These are phyloP conservation scores for Leucaena leucocephala DNA, from an alignment of 306 rosid species.

Conservation along the genomic window DNA sequence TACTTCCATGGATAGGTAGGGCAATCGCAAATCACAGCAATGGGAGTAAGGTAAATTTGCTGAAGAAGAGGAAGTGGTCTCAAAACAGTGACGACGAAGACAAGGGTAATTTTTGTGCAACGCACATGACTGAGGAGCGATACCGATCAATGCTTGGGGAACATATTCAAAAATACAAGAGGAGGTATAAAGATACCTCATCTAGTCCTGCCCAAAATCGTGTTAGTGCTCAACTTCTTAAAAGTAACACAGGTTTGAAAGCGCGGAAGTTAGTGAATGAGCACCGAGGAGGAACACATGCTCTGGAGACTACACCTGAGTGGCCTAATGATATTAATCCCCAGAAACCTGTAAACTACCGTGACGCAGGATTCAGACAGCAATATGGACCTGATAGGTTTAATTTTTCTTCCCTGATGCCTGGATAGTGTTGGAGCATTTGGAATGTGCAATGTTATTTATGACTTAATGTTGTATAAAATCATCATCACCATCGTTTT, in stretches of 20 bases:
- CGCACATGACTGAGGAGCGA: constrained; percentile 73
- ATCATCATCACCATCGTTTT: constrained; percentile 8
- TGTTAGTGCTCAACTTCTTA: constrained; percentile 49
- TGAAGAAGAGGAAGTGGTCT: constrained; percentile 66
- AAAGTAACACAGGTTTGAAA: constrained; percentile 54
- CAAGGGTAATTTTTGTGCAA: constrained; percentile 53
- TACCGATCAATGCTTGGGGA: constrained; percentile 96
- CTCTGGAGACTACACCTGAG: constrained; percentile 60
- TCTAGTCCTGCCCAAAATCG: constrained; percentile 59
- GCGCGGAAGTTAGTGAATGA: constrained; percentile 66
- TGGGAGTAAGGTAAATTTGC: constrained; percentile 59
- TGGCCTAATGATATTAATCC: constrained; percentile 64
- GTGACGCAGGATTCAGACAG: constrained; percentile 48
- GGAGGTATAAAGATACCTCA: constrained; percentile 80
- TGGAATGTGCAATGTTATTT: constrained; percentile 10
- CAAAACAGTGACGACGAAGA: constrained; percentile 72
- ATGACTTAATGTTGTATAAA: neutral
- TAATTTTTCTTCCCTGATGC: constrained; percentile 39
- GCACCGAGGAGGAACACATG: constrained; percentile 60
- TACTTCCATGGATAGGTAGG: constrained; percentile 58
- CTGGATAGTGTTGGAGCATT: constrained; percentile 14
- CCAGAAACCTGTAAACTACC: constrained; percentile 60
- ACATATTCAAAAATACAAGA: constrained; percentile 82
- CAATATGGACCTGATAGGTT: constrained; percentile 68
- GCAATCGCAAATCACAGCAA: constrained; percentile 54